These are phyloP conservation scores for Rhazya stricta DNA, from an alignment of 257 asterid species.

Conservation along the genomic window DNA sequence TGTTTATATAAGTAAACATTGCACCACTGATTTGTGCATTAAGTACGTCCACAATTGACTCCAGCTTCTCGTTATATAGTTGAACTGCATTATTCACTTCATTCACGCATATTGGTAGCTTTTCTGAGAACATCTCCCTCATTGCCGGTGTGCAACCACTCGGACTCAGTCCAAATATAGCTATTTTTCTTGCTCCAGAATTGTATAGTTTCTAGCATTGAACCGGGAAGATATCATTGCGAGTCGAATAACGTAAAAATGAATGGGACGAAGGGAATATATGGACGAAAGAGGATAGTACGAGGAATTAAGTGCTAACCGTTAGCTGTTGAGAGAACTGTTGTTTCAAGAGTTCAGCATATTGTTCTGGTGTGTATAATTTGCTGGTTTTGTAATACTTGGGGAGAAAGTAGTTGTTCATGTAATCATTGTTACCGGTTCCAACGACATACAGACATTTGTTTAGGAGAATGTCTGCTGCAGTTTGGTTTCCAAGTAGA, in stretches of 20 bases:
- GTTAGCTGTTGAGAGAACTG: conserved; percentile 17
- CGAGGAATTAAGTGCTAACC: background rate
- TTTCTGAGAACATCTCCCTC: background rate
- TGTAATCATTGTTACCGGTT: conserved; percentile 59
- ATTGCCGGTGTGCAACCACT: conserved; percentile 40
- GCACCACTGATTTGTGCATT: conserved; percentile 20
- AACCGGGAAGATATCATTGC: too few relatives aligned
- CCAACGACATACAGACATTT: conserved; percentile 48
- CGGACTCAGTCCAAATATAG: conserved; percentile 26
- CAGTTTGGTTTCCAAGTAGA: conserved; percentile 26
- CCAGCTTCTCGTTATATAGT: conserved; percentile 31
- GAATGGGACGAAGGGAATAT: background rate
- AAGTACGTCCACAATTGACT: conserved; percentile 19
- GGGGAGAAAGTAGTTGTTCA: conserved; percentile 58
- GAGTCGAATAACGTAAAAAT: too few relatives aligned
- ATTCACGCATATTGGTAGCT: conserved; percentile 12
- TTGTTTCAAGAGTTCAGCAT: conserved; percentile 11
- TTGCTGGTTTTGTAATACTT: conserved; percentile 34
- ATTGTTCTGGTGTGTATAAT: conserved; percentile 14
- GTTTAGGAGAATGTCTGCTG: conserved; percentile 31
- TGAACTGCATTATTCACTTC: conserved; percentile 24
- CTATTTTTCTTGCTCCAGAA: conserved; percentile 40
- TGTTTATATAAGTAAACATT: conserved; percentile 11
- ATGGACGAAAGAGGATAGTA: background rate
- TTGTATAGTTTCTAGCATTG: conserved; percentile 36